phyloP scores from a whole-genome alignment of 1,284 basidiomycete genomes.

The Trichosporon inkin region DNA sequence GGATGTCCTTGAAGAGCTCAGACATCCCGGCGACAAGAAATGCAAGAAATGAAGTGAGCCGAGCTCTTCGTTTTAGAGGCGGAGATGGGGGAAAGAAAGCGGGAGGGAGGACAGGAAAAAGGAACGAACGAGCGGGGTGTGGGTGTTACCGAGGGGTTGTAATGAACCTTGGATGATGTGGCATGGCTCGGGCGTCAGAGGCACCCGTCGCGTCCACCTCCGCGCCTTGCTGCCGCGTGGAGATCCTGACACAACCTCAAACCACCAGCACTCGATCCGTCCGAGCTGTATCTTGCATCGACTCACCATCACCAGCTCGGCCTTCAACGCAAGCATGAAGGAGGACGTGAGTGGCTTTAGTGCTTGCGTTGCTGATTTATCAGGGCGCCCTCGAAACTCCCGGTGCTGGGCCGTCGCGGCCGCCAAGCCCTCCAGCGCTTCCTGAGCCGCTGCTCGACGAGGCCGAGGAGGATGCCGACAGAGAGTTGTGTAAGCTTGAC shows the following conservation, averaged over 20 bases:
- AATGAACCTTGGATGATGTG: constrained; percentile 7
- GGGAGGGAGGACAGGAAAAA: background rate
- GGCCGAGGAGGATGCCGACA: constrained; percentile 27
- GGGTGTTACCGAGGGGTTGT: background rate
- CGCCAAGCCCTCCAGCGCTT: constrained; percentile 8
- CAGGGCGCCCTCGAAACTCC: constrained; percentile 20
- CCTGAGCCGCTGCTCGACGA: constrained; percentile 30
- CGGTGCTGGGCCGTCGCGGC: constrained; percentile 17
- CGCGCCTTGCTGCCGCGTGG: background rate
- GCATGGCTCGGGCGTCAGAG: background rate
- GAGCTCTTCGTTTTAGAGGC: constrained; percentile 4
- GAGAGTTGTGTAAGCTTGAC: constrained; percentile 33
- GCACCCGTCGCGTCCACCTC: background rate
- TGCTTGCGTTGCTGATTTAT: background rate
- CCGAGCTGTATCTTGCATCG: background rate
- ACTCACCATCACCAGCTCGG: background rate
- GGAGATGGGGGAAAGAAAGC: background rate
- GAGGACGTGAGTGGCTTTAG: background rate
- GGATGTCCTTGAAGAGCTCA: constrained; percentile 59
- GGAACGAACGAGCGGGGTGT: too few species aligned
- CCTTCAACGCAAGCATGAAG: background rate
- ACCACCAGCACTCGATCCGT: background rate
- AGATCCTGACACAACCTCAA: background rate
- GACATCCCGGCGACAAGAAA: constrained; percentile 38
- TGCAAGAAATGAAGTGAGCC: background rate